Evolutionary conservation across 768 basidiomycete species (phyloP).

Genomic region (Phylloporus arenicola): DNA sequence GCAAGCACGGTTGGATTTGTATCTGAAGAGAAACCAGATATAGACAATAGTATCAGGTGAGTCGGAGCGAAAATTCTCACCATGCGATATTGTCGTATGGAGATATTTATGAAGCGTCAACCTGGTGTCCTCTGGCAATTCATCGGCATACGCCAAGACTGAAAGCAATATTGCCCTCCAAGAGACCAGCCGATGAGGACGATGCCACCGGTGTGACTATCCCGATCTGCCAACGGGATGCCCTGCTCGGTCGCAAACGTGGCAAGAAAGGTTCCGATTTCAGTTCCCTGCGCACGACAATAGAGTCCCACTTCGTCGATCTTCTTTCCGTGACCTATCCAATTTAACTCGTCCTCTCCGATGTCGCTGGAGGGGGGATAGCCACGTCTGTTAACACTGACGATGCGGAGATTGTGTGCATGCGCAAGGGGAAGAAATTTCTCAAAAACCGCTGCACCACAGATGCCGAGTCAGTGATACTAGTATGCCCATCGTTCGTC

Average conservation of each 20-base stretch:
- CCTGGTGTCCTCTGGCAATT: slow-evolving; percentile 1
- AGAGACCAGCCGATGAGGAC: slow-evolving; percentile 20
- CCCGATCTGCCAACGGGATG: slow-evolving; percentile 10
- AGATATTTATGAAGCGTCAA: slow-evolving; percentile 14
- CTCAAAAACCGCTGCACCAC: slow-evolving; percentile 7
- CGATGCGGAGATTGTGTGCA: slow-evolving; percentile 19
- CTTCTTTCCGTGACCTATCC: slow-evolving; percentile 14
- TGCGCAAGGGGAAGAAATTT: slow-evolving; percentile 20
- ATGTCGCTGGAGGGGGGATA: slow-evolving; percentile 24
- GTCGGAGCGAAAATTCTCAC: slow-evolving; percentile 3
- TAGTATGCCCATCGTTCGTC: not conserved
- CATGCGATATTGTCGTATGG: slow-evolving; percentile 14
- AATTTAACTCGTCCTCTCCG: slow-evolving; percentile 4
- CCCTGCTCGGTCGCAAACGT: slow-evolving; percentile 10
- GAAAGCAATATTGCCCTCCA: slow-evolving; percentile 7
- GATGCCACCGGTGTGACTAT: slow-evolving; percentile 6
- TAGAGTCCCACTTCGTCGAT: slow-evolving; percentile 10
- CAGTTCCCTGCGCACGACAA: slow-evolving; percentile 13
- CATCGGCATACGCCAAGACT: slow-evolving; percentile 14
- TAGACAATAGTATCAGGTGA: not conserved
- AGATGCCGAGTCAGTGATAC: not conserved
- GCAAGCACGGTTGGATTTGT: not conserved
- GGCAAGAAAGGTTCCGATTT: slow-evolving; percentile 15
- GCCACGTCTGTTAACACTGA: slow-evolving; percentile 23
- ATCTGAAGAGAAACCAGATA: slow-evolving; percentile 6